Percentiles rank a stretch among this genome's conserved stretches.
Evolutionary conservation across 1,284 basidiomycete species (phyloP).

Genomic region (Trichosporon sp.): DNA sequence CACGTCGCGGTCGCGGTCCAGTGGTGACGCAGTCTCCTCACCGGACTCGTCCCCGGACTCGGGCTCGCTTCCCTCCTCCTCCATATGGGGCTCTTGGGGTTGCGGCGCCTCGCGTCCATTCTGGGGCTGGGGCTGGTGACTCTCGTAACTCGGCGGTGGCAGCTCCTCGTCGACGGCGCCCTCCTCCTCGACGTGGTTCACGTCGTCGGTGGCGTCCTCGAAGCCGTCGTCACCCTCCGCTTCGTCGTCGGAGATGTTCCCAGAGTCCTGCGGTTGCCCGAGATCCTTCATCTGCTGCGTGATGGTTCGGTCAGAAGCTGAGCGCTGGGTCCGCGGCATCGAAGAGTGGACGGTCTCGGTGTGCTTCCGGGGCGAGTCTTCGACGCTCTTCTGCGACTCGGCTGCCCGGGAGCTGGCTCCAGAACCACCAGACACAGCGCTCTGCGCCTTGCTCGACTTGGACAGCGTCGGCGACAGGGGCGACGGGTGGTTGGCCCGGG

Average conservation of each 20-base stretch:
- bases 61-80: slow-evolving; percentile 3
- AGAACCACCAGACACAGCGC: slow-evolving; percentile 21
- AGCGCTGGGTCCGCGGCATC: slow-evolving; percentile 8
- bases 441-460: slow-evolving; percentile 20
- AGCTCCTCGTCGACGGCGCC: neutral
- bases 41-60: neutral
- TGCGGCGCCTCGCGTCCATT: neutral
- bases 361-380: slow-evolving; percentile 33
- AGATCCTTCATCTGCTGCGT: neutral
- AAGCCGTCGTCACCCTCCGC: slow-evolving; percentile 9
- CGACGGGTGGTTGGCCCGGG: slow-evolving; percentile 38
- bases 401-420: slow-evolving; percentile 1
- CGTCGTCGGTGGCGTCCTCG: slow-evolving; percentile 7
- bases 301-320: slow-evolving; percentile 14
- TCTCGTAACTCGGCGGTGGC: slow-evolving; percentile 2
- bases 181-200: slow-evolving; percentile 11
- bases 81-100: neutral
- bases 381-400: slow-evolving; percentile 18
- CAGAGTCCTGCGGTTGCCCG: neutral
- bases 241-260: slow-evolving; percentile 11
- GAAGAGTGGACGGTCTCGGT: slow-evolving; percentile 25
- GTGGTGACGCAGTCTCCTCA: neutral
- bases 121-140: neutral
- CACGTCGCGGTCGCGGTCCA: neutral
- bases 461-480: slow-evolving; percentile 46